Conservation (phyloP, 805 yeast genomes). For the Cyberlindnera meyerae region DNA sequence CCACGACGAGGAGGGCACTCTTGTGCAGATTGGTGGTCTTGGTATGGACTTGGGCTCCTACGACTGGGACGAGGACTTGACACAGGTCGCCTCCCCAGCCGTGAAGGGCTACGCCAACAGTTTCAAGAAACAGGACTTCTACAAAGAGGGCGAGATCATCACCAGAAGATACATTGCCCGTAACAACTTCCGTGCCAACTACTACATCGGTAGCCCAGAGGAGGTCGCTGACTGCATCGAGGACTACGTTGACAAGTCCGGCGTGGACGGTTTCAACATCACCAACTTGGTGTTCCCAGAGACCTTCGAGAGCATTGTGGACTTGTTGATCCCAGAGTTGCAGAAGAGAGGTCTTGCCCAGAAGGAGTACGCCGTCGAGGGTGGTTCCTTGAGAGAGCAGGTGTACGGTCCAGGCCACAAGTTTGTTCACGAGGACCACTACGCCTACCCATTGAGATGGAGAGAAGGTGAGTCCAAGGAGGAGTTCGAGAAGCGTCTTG, state of each 20-base stretch:
- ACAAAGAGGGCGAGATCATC: slow-evolving; percentile 23
- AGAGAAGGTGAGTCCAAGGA: slow-evolving; percentile 26
- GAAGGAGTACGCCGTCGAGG: slow-evolving; percentile 24
- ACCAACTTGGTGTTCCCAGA: slow-evolving; percentile 37
- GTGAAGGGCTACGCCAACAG: slow-evolving; percentile 30
- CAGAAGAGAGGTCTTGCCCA: slow-evolving; percentile 35
- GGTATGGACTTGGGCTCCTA: slow-evolving; percentile 38
- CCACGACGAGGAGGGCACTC: slow-evolving; percentile 38
- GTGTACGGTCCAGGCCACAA: slow-evolving; percentile 24
- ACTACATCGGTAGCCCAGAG: slow-evolving; percentile 31
- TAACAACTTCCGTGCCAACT: slow-evolving; percentile 20
- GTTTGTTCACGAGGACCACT: slow-evolving; percentile 23
- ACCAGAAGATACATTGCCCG: slow-evolving; percentile 29
- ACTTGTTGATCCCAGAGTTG: slow-evolving; percentile 33
- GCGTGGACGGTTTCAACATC: slow-evolving; percentile 41
- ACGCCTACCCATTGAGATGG: slow-evolving; percentile 21
- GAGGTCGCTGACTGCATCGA: slow-evolving; percentile 40
- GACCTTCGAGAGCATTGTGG: slow-evolving; percentile 37
- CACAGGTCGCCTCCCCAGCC: slow-evolving; percentile 30
- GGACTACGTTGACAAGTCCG: slow-evolving; percentile 35
- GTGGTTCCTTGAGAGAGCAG: slow-evolving; percentile 36
- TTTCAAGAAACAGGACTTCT: slow-evolving; percentile 24
- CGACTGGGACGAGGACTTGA: slow-evolving; percentile 41
- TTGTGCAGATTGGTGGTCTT: slow-evolving; percentile 44
- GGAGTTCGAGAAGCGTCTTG: slow-evolving; percentile 25